These are phyloP conservation scores for Exophiala calicioides DNA, from an alignment of 2,329 filamentous ascomycete genomes.

Conservation along the genomic window DNA sequence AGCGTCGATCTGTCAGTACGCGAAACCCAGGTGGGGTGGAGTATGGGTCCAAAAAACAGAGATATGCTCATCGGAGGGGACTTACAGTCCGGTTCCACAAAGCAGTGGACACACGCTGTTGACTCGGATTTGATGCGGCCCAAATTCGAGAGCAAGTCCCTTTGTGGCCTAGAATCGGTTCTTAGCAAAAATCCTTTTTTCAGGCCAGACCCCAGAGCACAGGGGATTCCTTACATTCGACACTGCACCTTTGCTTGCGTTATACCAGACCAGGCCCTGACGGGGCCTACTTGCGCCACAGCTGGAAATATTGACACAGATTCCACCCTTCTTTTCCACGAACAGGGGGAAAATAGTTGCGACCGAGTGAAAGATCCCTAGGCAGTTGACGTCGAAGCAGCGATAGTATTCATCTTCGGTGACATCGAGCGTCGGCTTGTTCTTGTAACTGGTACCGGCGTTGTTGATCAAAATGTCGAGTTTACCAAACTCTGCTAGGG, in stretches of 20 bases:
- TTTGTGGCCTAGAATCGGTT: too few species aligned
- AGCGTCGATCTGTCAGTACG: too few species aligned
- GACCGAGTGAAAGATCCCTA: constrained; percentile 40
- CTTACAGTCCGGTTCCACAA: constrained; percentile 65
- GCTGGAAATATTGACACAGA: constrained; percentile 30
- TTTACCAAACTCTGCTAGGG: constrained; percentile 3
- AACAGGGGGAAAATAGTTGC: constrained; percentile 38
- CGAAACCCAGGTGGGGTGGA: too few species aligned
- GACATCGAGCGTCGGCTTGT: constrained; percentile 38
- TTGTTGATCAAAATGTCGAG: constrained; percentile 16
- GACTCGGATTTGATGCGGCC: constrained; percentile 69
- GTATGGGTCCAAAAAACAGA: too few species aligned
- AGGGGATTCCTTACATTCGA: too few species aligned
- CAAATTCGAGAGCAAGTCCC: constrained; percentile 71
- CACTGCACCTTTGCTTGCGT: constrained; percentile 67
- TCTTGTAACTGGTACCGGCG: constrained; percentile 42
- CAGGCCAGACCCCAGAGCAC: too few species aligned
- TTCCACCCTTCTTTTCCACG: constrained; percentile 43
- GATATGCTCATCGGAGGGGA: too few species aligned
- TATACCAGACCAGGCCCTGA: constrained; percentile 36
- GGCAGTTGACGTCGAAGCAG: constrained; percentile 46
- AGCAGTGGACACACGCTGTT: constrained; percentile 70
- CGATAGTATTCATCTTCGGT: constrained; percentile 46
- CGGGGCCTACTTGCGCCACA: constrained; percentile 14
- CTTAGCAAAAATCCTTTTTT: too few species aligned